These are phyloP conservation scores for Brassica balearica DNA, from an alignment of 441 rosid species.

Conservation along the genomic window DNA sequence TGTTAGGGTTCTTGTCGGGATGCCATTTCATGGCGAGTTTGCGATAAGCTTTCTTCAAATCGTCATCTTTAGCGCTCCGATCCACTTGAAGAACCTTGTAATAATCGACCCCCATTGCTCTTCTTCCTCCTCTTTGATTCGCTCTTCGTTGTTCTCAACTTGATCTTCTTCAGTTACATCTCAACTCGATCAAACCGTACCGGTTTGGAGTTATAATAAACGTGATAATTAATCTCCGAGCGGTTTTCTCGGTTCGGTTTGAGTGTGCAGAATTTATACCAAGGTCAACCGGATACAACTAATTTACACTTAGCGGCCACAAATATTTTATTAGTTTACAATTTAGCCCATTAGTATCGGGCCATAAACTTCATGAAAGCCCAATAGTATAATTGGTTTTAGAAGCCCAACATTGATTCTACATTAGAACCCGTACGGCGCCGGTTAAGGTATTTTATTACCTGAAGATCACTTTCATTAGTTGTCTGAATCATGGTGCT, in stretches of 20 bases:
- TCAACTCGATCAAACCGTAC: conserved; percentile 19
- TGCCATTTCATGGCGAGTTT: conserved; percentile 98
- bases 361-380: not conserved
- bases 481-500: no score
- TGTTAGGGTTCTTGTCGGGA: conserved; percentile 92
- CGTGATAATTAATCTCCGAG: not conserved
- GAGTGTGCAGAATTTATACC: not conserved
- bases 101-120: conserved; percentile 80
- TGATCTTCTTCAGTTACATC: conserved; percentile 32
- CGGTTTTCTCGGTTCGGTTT: conserved; percentile 14
- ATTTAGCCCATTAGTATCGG: not conserved
- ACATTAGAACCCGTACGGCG: not conserved
- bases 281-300: not conserved
- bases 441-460: not conserved
- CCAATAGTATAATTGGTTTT: not conserved
- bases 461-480: not conserved
- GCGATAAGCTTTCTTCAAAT: conserved; percentile 90
- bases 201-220: not conserved
- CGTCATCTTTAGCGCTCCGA: conserved; percentile 74
- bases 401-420: not conserved
- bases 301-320: no score
- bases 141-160: conserved; percentile 11
- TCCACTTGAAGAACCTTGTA: conserved; percentile 80
- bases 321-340: not conserved
- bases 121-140: conserved; percentile 14